These are phyloP conservation scores for Hygrocybe coccinea DNA, from an alignment of 768 basidiomycete genomes.

Conservation along the genomic window DNA sequence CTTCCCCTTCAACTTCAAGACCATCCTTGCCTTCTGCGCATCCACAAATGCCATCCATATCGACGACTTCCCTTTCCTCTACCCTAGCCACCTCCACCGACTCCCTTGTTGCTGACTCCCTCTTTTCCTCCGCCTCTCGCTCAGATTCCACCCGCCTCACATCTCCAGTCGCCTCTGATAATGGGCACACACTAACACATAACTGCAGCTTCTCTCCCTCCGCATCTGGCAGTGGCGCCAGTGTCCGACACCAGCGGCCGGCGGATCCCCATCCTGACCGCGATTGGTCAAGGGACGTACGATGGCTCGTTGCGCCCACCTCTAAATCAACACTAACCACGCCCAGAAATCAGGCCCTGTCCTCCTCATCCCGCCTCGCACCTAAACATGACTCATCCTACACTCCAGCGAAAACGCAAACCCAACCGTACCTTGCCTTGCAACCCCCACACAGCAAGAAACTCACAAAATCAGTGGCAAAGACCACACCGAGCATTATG, in stretches of 20 bases:
- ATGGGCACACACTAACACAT: slow-evolving; percentile 20
- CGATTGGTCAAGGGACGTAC: slow-evolving; percentile 65
- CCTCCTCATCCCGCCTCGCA: background rate
- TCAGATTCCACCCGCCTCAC: slow-evolving; percentile 38
- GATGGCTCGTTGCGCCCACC: slow-evolving; percentile 47
- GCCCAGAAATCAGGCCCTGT: background rate
- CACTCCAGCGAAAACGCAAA: background rate
- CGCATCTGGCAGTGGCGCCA: slow-evolving; percentile 7
- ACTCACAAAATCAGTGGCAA: slow-evolving; percentile 6
- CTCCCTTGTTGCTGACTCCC: background rate
- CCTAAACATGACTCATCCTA: slow-evolving; percentile 3
- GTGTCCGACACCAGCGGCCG: slow-evolving; percentile 21
- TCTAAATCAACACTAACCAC: slow-evolving; percentile 6
- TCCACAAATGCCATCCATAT: slow-evolving; percentile 20
- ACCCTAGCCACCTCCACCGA: slow-evolving; percentile 24
- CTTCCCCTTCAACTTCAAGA: slow-evolving; percentile 24
- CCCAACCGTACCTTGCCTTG: background rate
- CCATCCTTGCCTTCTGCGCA: slow-evolving; percentile 20
- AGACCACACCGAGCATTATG: slow-evolving; percentile 40
- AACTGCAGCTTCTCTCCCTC: slow-evolving; percentile 16
- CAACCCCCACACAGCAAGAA: background rate
- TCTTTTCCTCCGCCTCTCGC: slow-evolving; percentile 17
- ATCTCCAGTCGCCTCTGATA: slow-evolving; percentile 30
- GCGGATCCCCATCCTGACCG: slow-evolving; percentile 41
- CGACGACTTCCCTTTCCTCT: slow-evolving; percentile 36